Evolutionary conservation across 495 filamentous ascomycete genomes (phyloP).

Genomic region (Geopyxis carbonaria): DNA sequence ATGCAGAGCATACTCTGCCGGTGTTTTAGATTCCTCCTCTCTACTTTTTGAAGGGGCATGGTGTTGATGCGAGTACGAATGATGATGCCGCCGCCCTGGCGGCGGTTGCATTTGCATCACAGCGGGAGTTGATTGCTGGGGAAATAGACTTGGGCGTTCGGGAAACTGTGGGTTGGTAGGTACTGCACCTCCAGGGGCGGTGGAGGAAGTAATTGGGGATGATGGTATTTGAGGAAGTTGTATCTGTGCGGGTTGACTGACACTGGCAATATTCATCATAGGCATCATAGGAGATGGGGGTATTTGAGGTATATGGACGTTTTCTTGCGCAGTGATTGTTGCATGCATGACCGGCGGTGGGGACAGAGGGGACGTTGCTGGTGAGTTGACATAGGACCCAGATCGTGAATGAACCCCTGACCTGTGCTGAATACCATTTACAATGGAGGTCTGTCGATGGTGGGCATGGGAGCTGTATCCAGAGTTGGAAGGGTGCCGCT

Average conservation of each 20-base stretch:
- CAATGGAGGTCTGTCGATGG: slow-evolving; percentile 84
- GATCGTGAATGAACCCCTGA: slow-evolving; percentile 49
- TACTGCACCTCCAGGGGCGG: not conserved
- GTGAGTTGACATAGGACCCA: slow-evolving; percentile 49
- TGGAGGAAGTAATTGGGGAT: slow-evolving; percentile 7
- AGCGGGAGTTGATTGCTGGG: slow-evolving; percentile 14
- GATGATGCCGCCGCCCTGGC: slow-evolving; percentile 4
- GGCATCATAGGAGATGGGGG: slow-evolving; percentile 22
- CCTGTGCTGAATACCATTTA: slow-evolving; percentile 73
- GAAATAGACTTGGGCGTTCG: slow-evolving; percentile 12
- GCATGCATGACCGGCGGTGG: slow-evolving; percentile 20
- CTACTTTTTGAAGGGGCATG: slow-evolving; percentile 46
- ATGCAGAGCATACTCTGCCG: slow-evolving; percentile 91
- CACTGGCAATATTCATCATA: slow-evolving; percentile 12
- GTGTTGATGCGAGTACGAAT: slow-evolving; percentile 24
- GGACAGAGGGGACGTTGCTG: slow-evolving; percentile 27
- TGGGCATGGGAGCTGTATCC: slow-evolving; percentile 50
- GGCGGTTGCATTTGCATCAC: slow-evolving; percentile 13
- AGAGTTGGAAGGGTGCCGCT: slow-evolving; percentile 47
- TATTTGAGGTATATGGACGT: slow-evolving; percentile 23
- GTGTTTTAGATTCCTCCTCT: slow-evolving; percentile 44
- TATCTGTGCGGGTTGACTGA: slow-evolving; percentile 15
- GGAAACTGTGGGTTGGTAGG: slow-evolving; percentile 2
- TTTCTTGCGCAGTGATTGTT: slow-evolving; percentile 17
- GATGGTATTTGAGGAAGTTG: slow-evolving; percentile 22